Evolutionary conservation across 805 yeast genomes (phyloP), one percentile per base, ranked within the genome.

Genomic region (Candida xiaguanensis): DNA sequence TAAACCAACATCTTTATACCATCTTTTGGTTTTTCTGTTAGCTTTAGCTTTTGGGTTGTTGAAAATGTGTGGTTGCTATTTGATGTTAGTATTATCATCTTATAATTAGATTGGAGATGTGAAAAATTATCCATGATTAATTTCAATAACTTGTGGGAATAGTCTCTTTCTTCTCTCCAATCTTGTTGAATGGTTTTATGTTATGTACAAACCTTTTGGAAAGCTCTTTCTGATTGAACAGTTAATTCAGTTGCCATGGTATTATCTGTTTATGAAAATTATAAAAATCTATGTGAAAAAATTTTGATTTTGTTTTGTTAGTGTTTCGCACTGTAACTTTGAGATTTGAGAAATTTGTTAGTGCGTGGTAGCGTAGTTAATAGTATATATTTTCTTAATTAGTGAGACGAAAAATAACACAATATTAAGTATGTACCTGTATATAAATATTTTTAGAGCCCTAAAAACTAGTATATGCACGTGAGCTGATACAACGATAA

Each of bases 181-280:
- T 33, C 36, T 33, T 11, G 15, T 9, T 22, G 16, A 8, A 14
- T n/a, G 6, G 31, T 28, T 7, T 6, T 20, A 28, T 13, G 6
- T 24, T 17, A 6, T n/a, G 42, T 59, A 74, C 95, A 72, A 80
- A 87, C 95, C 95, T 93, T 93, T 84, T 93, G 99, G 96, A 85
- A 93, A 89, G 99, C 99, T 80, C 95, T 91, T 84, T 93, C 99
- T 72, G 97, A 85, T 85, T 93, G 99, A 80, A 93, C 99, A 75
- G 96, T 91, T 80, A 93, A 88, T 84, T 93, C 99, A 77, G 98
- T 85, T 72, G 98, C 95, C 98, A 91, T 93, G 28, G 36, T 31
- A 19, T 19, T 34, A 34, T 34, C 26, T 24, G 26, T 34, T 24
- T 19, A 34, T 24, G 18, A 14, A 27, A 35, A 35, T 14, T 28